A percentile compares a stretch with the other conserved stretches of the same genome.
Evolutionary conservation across 345 rosid genomes (phyloP).

Genomic region (Sisymbrium irio): DNA sequence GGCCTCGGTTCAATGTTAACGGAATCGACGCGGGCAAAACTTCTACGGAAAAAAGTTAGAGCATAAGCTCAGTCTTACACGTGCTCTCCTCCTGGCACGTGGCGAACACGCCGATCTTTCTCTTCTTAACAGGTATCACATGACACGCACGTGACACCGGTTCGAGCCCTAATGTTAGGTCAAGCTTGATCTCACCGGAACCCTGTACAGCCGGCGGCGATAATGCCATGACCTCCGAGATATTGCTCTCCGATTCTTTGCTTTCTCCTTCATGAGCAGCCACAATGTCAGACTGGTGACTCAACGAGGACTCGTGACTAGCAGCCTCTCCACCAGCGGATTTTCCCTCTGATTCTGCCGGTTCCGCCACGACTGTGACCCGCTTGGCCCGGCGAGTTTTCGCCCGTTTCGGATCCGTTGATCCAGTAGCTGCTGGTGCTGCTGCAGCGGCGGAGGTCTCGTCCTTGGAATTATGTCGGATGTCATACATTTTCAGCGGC

Average conservation of each 20-base stretch:
- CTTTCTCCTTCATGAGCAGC: constrained; percentile 50
- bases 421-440: not conserved
- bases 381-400: constrained; percentile 25
- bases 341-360: constrained; percentile 23
- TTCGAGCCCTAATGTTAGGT: constrained; percentile 60
- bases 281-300: constrained; percentile 71
- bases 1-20: not conserved
- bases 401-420: not conserved
- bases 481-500: constrained; percentile 79
- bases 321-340: constrained; percentile 40
- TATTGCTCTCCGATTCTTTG: constrained; percentile 65
- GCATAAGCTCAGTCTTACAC: constrained; percentile 62
- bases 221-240: constrained; percentile 40
- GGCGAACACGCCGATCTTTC: constrained; percentile 40
- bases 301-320: constrained; percentile 87
- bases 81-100: constrained; percentile 36
- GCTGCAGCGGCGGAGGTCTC: constrained; percentile 43
- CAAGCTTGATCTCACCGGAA: constrained; percentile 43
- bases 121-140: constrained; percentile 78
- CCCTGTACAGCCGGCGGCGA: constrained; percentile 51
- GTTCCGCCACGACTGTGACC: not conserved
- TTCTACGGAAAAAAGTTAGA: constrained; percentile 7
- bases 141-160: constrained; percentile 46
- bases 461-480: constrained; percentile 79
- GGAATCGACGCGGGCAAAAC: constrained; percentile 16